Evolutionary conservation across 495 filamentous ascomycete species (phyloP), one percentile per base, ranked within the genome.

Genomic region (Copromyces sp.): DNA sequence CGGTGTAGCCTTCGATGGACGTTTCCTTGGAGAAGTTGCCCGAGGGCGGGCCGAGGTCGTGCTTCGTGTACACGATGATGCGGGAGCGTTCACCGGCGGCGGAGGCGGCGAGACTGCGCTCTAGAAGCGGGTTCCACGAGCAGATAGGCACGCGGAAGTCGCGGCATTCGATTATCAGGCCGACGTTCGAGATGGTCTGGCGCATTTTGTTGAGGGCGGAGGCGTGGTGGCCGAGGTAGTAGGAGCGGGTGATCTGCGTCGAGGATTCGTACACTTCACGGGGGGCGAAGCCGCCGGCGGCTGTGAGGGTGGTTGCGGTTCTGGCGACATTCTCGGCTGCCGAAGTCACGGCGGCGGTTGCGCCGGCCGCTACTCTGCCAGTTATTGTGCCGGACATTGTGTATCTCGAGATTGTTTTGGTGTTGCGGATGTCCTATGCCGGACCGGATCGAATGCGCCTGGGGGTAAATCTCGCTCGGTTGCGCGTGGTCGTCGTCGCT

Each of bases 211-310:
- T 83, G 29, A 98, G 84, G n/a, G 92, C 95, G 42, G 91, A 85
- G 61, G 87, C 86, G 84, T 99, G 95, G 80, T 99, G 95, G 72
- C 95, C 95, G n/a, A 98, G 89, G 86, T 91, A 99, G 84, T 98
- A 99, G 71, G 96, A 95, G 35, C 93, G 89, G 16, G 93, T 91
- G 72, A 98, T 89, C 41, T 88, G 88, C 12, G 77, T 39, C 9
- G 86, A 87, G 45, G 84, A 81, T 71, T 90, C 86, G 80, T 95
- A 98, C 9, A 83, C 79, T 47, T 81, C 78, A 71, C 95, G 93
- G 1, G 96, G 93, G 20, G 90, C 75, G 81, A 98, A 98, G 70
- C 77, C 73, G 73, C 82, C 70, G n/a, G 71, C 69, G 4, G 73
- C 74, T 16, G 72, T 77, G 38, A 79, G 72, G 32, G 65, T 39